These are phyloP conservation scores for Salix brachista DNA, from an alignment of 345 rosid genomes.

Conservation along the genomic window DNA sequence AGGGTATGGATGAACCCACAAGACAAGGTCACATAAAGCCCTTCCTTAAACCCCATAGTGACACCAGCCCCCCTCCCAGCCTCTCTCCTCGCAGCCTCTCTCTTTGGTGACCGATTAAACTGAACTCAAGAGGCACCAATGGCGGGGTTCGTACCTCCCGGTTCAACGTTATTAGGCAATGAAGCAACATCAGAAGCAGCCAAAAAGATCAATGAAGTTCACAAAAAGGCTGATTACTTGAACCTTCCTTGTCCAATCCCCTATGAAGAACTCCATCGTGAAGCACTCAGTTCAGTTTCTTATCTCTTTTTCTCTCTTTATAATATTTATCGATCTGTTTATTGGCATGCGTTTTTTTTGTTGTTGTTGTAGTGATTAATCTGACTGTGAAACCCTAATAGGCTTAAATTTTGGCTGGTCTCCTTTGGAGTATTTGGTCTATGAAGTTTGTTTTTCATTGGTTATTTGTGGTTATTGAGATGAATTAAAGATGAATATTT, in stretches of 20 bases:
- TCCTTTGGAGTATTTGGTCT: no score
- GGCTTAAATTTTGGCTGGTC: no score
- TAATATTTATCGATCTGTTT: no score
- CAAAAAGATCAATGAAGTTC: conserved; percentile 25
- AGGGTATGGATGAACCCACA: background rate
- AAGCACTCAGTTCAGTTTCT: conserved; percentile 58
- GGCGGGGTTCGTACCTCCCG: background rate
- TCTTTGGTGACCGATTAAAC: no score
- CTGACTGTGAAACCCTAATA: no score
- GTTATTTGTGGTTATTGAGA: no score
- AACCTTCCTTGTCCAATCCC: conserved; percentile 87
- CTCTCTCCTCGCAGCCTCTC: background rate
- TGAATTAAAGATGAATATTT: no score
- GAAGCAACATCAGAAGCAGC: conserved; percentile 17
- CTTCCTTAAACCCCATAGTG: conserved; percentile 1
- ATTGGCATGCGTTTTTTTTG: no score
- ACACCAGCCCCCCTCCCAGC: background rate
- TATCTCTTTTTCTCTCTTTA: background rate
- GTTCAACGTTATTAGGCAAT: conserved; percentile 12
- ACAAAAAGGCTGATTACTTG: conserved; percentile 60
- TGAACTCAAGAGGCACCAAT: no score
- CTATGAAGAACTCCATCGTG: conserved; percentile 85
- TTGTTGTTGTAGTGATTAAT: no score
- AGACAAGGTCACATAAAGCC: background rate
- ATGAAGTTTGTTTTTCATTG: no score